Base-by-base conservation (phyloP, 1,139 yeast genomes). In the Suhomyces chickasaworum region DNA sequence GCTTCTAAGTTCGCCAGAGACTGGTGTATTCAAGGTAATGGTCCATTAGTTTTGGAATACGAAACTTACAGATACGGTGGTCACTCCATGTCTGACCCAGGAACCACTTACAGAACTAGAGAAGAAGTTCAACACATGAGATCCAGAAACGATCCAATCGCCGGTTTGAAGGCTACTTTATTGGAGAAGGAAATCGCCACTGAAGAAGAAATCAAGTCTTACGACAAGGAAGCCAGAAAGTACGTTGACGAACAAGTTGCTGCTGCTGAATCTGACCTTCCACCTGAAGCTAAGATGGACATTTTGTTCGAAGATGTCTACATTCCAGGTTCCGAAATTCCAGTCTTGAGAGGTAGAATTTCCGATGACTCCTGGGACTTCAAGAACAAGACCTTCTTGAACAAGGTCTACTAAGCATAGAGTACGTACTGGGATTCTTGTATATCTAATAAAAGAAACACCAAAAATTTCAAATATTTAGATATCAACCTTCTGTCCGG, bases 1-100 rank as follows among this genome's bases (percentile, higher is more conserved):
- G 99, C 96, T 50, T 88, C 97, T 61, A 89, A 86, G 75, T 93
- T 88, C 64, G 98, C 98, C 64, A 91, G 90, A 78, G 96, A 91
- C 71, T 93, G 96, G 97, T 80, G 89, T 69, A 78, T 87, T 50
- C 77, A 84, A 53, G 97, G 97, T 63, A 93, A 93, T 65, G 99
- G 99, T 52, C 99, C 99, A 55, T 75, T 93, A 60, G 97, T 93
- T 48, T 68, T 93, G 61, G 99, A 93, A 78, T 93, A 87, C 73
- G 97, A 91, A 78, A 93, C 99, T 59, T 93, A 93, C 78, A 86
- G 99, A 81, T 93, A 93, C 71, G 98, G 99, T 78, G 99, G 99
- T 69, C 99, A 93, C 83, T 93, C 99, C 60, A 93, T 93, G 98
- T 91, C 97, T 58, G 98, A 93, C 74, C 98, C 98, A 64, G 98